phyloP scores from a whole-genome alignment of 371 early-diverging fungal genomes.

The Choanephora cucurbitarum region DNA sequence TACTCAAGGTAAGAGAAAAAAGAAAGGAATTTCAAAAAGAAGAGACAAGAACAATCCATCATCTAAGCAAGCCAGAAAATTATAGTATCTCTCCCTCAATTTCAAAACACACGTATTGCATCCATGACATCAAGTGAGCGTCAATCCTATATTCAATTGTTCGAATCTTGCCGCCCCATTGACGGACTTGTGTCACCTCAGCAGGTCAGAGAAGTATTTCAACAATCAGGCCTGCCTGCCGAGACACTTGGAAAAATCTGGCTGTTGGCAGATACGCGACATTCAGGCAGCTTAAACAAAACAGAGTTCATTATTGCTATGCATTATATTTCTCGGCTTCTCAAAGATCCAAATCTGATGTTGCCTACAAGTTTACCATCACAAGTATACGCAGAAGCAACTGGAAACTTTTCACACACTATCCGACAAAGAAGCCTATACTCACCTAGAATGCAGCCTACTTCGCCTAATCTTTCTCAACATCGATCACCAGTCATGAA shows the following conservation, averaged over 20 bases:
- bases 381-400: conserved; percentile 47
- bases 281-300: conserved; percentile 56
- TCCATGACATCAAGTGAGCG: conserved; percentile 19
- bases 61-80: not conserved
- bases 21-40: no score
- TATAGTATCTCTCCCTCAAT: conserved; percentile 13
- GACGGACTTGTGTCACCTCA: conserved; percentile 15
- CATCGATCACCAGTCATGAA: conserved; percentile 8
- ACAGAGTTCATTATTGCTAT: conserved; percentile 73
- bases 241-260: conserved; percentile 18
- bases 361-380: conserved; percentile 53
- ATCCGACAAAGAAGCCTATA: not conserved
- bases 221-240: conserved; percentile 11
- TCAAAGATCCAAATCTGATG: conserved; percentile 51
- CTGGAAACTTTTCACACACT: conserved; percentile 19
- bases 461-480: not conserved
- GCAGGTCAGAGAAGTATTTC: conserved; percentile 17
- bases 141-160: conserved; percentile 18
- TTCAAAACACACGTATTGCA: conserved; percentile 2
- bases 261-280: conserved; percentile 59
- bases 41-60: not conserved
- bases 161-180: conserved; percentile 17
- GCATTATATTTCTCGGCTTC: conserved; percentile 64
- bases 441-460: not conserved
- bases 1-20: conserved; percentile 12